A percentile compares a stretch with the other conserved stretches of the same genome.
Conservation (phyloP, 495 filamentous ascomycete species). For the Aspergillus cristatus region DNA sequence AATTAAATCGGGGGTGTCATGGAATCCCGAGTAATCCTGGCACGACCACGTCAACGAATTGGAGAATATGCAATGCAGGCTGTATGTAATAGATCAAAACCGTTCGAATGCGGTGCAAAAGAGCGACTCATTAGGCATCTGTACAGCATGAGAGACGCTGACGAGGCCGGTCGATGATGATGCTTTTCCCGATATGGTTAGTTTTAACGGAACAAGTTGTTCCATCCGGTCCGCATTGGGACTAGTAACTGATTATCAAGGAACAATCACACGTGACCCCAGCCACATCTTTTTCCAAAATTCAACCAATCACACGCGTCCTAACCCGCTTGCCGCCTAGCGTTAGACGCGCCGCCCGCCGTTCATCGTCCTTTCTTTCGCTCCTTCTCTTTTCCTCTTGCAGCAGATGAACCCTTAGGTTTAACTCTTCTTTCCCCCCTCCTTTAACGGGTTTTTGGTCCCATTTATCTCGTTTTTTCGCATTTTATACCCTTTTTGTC, state of each 20-base stretch:
- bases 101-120: no score
- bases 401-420: no score
- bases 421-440: not conserved
- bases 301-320: slow-evolving; percentile 5
- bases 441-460: not conserved
- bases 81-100: no score
- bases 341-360: slow-evolving; percentile 3
- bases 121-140: no score
- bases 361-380: not conserved
- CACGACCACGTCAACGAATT: no score
- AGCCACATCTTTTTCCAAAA: slow-evolving; percentile 11
- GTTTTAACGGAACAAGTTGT: slow-evolving; percentile 1
- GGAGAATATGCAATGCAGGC: no score
- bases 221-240: slow-evolving; percentile 10
- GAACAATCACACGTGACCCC: slow-evolving; percentile 17
- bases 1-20: no score
- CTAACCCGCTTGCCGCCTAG: no score
- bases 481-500: slow-evolving; percentile 1
- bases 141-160: slow-evolving; percentile 3
- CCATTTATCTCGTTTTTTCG: not conserved
- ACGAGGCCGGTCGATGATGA: slow-evolving; percentile 22
- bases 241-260: slow-evolving; percentile 5
- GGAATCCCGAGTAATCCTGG: no score
- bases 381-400: slow-evolving; percentile 6
- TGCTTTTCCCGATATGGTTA: slow-evolving; percentile 11